These are phyloP conservation scores for Trametes cubensis DNA, from an alignment of 768 basidiomycete species.

Conservation along the genomic window DNA sequence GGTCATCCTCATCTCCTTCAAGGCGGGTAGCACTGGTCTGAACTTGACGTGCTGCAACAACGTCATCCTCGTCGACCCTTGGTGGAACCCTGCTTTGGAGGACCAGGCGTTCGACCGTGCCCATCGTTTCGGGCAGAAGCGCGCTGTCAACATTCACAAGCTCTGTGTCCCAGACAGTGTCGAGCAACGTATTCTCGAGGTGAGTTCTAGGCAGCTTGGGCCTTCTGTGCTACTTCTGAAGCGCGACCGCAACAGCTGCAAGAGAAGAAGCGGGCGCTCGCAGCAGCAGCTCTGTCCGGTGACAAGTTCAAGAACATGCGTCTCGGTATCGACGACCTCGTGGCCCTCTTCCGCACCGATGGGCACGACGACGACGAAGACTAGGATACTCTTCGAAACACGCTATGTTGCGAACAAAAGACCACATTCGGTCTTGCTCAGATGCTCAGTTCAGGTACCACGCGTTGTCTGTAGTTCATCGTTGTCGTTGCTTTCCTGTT, in stretches of 20 bases:
- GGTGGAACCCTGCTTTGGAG: constrained; percentile 94
- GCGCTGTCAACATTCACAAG: constrained; percentile 86
- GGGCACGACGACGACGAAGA: constrained; percentile 60
- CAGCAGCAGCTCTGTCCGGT: constrained; percentile 83
- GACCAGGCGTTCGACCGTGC: constrained; percentile 95
- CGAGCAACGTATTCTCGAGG: constrained; percentile 81
- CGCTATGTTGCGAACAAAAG: too few species aligned
- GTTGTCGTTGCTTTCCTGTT: neutral
- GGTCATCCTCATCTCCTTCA: constrained; percentile 94
- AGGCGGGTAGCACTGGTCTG: constrained; percentile 89
- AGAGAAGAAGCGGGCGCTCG: constrained; percentile 84
- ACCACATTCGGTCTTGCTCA: neutral
- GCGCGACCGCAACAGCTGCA: constrained; percentile 61
- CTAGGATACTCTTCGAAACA: neutral
- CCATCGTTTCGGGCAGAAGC: constrained; percentile 87
- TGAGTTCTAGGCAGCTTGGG: constrained; percentile 32
- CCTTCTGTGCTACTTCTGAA: neutral
- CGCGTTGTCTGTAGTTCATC: too few species aligned
- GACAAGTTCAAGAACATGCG: constrained; percentile 85
- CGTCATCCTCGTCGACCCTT: constrained; percentile 89
- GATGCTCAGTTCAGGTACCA: too few species aligned
- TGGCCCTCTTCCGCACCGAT: constrained; percentile 72
- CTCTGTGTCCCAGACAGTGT: constrained; percentile 86
- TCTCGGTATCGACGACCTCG: constrained; percentile 83
- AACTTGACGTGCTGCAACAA: constrained; percentile 94